phyloP scores from a whole-genome alignment of 2,329 filamentous ascomycete genomes.

The Scedosporium apiospermum region DNA sequence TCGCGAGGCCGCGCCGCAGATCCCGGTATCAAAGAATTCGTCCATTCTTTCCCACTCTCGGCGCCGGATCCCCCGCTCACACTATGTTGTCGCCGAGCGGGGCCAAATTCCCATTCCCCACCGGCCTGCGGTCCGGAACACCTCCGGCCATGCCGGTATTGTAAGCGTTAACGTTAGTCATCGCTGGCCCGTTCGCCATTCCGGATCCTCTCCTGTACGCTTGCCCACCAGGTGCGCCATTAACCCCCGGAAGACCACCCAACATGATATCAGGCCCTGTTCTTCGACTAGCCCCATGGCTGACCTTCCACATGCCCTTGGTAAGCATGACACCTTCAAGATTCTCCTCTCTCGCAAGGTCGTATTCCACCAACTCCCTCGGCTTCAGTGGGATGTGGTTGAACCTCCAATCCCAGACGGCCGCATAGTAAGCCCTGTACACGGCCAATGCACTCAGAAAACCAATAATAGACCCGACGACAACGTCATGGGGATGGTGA shows the following conservation, averaged over 20 bases:
- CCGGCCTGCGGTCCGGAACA: too few relatives aligned
- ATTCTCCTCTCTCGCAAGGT: constrained; percentile 3
- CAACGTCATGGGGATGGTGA: constrained; percentile 62
- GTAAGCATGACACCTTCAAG: background rate
- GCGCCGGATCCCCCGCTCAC: too few relatives aligned
- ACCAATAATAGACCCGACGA: constrained; percentile 56
- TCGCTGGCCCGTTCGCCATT: background rate
- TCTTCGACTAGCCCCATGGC: background rate
- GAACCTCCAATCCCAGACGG: constrained; percentile 59
- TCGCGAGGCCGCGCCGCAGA: too few relatives aligned
- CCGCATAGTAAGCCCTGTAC: constrained; percentile 59
- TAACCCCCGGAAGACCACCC: background rate
- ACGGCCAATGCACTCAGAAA: constrained; percentile 49
- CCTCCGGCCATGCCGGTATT: too few relatives aligned
- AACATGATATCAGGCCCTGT: background rate
- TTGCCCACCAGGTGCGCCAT: background rate
- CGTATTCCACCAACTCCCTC: constrained; percentile 1
- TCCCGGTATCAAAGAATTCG: too few relatives aligned
- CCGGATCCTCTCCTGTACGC: background rate
- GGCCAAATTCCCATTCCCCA: too few relatives aligned
- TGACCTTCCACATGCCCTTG: constrained; percentile 1
- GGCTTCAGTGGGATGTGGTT: constrained; percentile 53
- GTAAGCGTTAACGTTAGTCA: too few relatives aligned
- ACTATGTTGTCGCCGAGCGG: too few relatives aligned
- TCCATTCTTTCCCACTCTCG: too few relatives aligned